These are phyloP conservation scores for Helotiales sp. DNA, from an alignment of 2,329 filamentous ascomycete genomes.

Conservation along the genomic window DNA sequence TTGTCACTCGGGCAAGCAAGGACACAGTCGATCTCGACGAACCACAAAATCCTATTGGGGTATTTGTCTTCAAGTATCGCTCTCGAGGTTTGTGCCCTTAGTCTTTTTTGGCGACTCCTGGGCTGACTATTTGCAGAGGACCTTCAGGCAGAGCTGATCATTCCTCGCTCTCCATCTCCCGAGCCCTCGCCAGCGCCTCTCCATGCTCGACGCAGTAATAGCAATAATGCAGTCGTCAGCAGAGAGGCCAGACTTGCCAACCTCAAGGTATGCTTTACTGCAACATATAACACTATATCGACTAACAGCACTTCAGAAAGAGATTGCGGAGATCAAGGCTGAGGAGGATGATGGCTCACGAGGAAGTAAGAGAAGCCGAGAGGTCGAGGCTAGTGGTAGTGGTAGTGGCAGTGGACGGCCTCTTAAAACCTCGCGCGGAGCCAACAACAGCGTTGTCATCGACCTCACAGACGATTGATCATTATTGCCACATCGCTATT, in stretches of 20 bases:
- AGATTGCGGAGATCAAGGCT: conserved; percentile 32
- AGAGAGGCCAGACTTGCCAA: conserved; percentile 25
- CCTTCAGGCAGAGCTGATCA: conserved; percentile 32
- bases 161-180: conserved; percentile 33
- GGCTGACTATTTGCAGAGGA: conserved; percentile 21
- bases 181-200: not conserved
- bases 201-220: not conserved
- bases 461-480: conserved; percentile 36
- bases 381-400: conserved; percentile 10
- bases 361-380: conserved; percentile 16
- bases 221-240: not conserved
- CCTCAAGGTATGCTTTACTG: conserved; percentile 28
- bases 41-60: conserved; percentile 17
- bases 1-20: conserved; percentile 2
- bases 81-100: conserved; percentile 19
- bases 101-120: not conserved
- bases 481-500: not conserved
- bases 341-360: conserved; percentile 21
- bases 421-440: conserved; percentile 27
- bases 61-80: conserved; percentile 34
- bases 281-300: not conserved
- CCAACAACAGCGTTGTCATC: conserved; percentile 21
- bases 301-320: conserved; percentile 21
- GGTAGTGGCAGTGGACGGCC: conserved; percentile 15
- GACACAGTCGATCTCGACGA: conserved; percentile 21